These are phyloP conservation scores for Linnemannia exigua DNA, from an alignment of 192 early-diverging fungal species.

Conservation along the genomic window DNA sequence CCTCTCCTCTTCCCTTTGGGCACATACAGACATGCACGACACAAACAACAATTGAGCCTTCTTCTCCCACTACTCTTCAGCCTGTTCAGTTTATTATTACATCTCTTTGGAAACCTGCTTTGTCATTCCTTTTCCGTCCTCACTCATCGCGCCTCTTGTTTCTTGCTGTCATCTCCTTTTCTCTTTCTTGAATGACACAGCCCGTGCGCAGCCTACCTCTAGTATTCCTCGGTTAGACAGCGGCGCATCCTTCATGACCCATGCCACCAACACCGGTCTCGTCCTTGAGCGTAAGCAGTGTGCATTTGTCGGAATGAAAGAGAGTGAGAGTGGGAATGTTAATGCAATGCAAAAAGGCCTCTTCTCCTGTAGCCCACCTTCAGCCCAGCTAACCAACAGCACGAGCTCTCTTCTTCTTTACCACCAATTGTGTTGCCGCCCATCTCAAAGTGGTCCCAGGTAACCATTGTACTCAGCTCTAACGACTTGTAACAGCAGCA, in stretches of 20 bases:
- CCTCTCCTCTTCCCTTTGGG: not conserved
- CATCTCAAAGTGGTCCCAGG: conserved; percentile 26
- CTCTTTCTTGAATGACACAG: not conserved
- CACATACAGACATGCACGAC: not conserved
- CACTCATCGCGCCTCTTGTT: not conserved
- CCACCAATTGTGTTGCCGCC: not conserved
- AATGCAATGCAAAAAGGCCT: not conserved
- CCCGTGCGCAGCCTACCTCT: not conserved
- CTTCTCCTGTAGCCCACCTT: not conserved
- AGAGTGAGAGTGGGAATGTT: not conserved
- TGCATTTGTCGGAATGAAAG: not conserved
- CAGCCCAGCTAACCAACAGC: not conserved
- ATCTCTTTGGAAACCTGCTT: not conserved
- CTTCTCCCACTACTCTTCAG: not conserved
- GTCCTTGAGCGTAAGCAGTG: conserved; percentile 38
- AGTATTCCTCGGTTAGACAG: conserved; percentile 21
- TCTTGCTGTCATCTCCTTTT: not conserved
- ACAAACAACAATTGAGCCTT: not conserved
- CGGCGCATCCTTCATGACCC: conserved; percentile 29
- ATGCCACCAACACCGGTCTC: conserved; percentile 25
- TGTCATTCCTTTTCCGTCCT: conserved; percentile 1
- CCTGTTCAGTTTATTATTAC: not conserved
- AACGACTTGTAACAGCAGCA: not conserved
- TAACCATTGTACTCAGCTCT: not conserved
- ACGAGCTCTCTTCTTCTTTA: not conserved